phyloP scores from a whole-genome alignment of 78 protist species.

The Capsaspora owczarzaki region DNA sequence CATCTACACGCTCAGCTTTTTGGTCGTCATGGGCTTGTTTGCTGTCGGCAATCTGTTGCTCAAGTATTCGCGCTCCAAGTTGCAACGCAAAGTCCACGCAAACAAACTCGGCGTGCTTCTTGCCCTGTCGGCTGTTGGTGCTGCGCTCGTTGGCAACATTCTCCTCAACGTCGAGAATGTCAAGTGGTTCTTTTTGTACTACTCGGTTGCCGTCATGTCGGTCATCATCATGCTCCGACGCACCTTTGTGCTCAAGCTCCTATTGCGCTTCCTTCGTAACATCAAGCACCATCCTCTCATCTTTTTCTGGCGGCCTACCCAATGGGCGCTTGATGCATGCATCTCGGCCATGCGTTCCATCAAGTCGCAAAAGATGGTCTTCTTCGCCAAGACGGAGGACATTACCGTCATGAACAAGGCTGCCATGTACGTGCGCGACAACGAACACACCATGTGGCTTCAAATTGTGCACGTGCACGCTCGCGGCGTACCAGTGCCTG shows the following conservation, averaged over 20 bases:
- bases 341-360: constrained; percentile 31
- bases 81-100: constrained; percentile 6
- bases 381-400: constrained; percentile 55
- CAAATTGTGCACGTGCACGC: constrained; percentile 51
- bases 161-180: constrained; percentile 7
- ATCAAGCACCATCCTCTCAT: no score
- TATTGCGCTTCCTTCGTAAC: no score
- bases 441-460: constrained; percentile 69
- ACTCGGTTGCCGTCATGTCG: constrained; percentile 31
- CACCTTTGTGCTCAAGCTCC: constrained; percentile 11
- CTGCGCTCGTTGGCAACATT: constrained; percentile 12
- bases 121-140: neutral
- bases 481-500: neutral
- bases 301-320: no score
- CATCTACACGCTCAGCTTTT: constrained; percentile 70
- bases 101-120: neutral
- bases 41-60: constrained; percentile 66
- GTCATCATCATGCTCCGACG: constrained; percentile 39
- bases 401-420: constrained; percentile 62
- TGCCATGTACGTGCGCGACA: constrained; percentile 61
- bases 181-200: constrained; percentile 49
- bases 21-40: constrained; percentile 69
- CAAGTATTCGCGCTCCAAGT: constrained; percentile 51
- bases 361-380: constrained; percentile 48
- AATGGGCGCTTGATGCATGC: no score